Base-by-base conservation (phyloP, 1,284 basidiomycete genomes). In the Pseudozyma tsukubaensis region DNA sequence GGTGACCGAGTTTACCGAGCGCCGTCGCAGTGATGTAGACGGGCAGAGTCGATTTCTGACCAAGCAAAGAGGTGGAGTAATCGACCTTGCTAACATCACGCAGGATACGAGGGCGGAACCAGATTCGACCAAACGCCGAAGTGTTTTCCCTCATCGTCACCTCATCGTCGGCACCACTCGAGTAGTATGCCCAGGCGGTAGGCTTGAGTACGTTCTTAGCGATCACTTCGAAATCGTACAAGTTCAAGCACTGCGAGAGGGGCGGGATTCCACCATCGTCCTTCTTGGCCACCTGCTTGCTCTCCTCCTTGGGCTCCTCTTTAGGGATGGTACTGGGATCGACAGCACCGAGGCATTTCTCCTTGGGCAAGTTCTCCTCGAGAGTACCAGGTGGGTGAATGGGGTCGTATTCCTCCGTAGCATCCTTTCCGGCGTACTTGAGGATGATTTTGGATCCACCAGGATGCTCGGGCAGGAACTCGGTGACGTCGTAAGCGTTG, bases 71-170 rank as follows among this genome's bases (percentile, higher is more conserved):
- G 24, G 78, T 75, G 18, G 67, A 72, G 35, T 88, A 94, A 84
- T 97, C 92, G 14, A 97, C 90, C 4, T 88, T 87, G 11, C 89
- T 89, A 11, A 97, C 94, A 79, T 97, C 89, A 24, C 93, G 89
- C 10, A 97, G 86, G 44, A 97, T 88, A 14, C 94, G 89, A 12
- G 94, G 94, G 16, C 94, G 89, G 88, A 97, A 97, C 94, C 94
- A 97, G 77, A 97, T 88, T 59, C 92, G 92, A 89, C 91, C 93
- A 83, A 92, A 97, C 0, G 93, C 93, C 50, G 89, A 88, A 62
- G 92, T 91, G 82, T 97, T 97, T 85, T 97, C 94, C 24, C 94
- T 88, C 85, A 86, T 83, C 9, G 86, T 86, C 58, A 86, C 83
- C 47, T 79, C 85, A 89, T 89, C 37, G 91, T 94, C 83, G 2